These are phyloP conservation scores for Alternaria tenuissima DNA, from an alignment of 2,329 filamentous ascomycete species.

Conservation along the genomic window DNA sequence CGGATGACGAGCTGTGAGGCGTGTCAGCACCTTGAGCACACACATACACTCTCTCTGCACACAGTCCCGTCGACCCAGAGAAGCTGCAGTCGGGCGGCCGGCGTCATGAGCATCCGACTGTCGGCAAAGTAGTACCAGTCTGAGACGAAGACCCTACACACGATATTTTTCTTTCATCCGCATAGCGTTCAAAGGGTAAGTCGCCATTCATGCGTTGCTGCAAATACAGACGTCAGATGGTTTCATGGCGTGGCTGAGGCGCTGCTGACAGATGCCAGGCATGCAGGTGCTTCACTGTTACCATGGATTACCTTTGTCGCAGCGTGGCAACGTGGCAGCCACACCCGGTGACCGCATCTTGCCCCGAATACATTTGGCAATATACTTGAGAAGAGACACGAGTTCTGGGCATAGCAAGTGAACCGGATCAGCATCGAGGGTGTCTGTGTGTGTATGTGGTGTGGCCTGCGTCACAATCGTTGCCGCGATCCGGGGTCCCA, in stretches of 20 bases:
- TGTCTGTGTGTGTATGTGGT: too few species aligned
- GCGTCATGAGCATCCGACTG: constrained; percentile 1
- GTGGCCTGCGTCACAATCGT: neutral
- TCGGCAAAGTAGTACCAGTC: neutral
- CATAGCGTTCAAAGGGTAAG: neutral
- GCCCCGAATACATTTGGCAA: neutral
- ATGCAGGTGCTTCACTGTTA: neutral
- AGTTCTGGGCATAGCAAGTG: neutral
- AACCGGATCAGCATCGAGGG: neutral
- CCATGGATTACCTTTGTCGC: neutral
- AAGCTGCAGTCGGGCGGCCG: neutral
- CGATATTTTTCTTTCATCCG: neutral
- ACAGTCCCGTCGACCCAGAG: neutral
- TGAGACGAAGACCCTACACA: neutral
- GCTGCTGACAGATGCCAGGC: constrained; percentile 15
- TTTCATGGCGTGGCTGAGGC: constrained; percentile 9
- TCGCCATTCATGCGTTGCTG: neutral
- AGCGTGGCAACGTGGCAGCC: neutral
- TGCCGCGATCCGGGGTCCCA: neutral
- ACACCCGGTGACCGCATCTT: neutral
- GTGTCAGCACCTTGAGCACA: neutral
- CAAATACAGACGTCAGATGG: neutral
- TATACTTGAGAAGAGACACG: neutral
- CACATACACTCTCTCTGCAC: neutral
- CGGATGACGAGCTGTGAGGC: constrained; percentile 19